Percentiles rank a stretch among this genome's conserved stretches.
These are phyloP conservation scores for Hericium erinaceus DNA, from an alignment of 768 basidiomycete species.

Conservation along the genomic window DNA sequence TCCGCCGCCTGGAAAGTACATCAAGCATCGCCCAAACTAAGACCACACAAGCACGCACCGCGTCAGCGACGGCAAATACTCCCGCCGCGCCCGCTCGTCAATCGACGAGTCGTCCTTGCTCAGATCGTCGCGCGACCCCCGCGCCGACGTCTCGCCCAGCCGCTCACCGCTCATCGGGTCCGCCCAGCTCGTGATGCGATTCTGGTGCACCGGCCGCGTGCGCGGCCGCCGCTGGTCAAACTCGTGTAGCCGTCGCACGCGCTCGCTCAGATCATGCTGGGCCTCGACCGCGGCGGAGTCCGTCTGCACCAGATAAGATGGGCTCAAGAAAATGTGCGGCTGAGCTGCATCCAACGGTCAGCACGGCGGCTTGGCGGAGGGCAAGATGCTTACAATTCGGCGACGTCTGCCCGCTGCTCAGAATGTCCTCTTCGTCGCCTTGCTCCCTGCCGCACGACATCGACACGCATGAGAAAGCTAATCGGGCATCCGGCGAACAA, in stretches of 20 bases:
- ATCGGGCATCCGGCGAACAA: background rate
- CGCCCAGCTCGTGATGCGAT: constrained; percentile 45
- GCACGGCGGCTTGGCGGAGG: too few species aligned
- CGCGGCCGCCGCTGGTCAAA: constrained; percentile 34
- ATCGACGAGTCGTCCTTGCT: background rate
- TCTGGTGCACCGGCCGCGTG: constrained; percentile 24
- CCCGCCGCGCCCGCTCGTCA: background rate
- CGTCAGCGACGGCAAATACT: background rate
- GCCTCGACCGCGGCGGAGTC: too few species aligned
- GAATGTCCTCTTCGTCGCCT: constrained; percentile 53
- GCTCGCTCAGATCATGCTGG: constrained; percentile 8
- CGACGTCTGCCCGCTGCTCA: constrained; percentile 73
- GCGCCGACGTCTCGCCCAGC: constrained; percentile 3
- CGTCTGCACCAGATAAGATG: too few species aligned
- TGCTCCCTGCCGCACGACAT: constrained; percentile 11
- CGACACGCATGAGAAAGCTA: background rate
- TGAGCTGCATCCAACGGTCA: too few species aligned
- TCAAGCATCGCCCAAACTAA: background rate
- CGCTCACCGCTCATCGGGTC: constrained; percentile 36
- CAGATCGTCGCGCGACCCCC: background rate
- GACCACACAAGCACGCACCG: background rate
- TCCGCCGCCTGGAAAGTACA: constrained; percentile 37
- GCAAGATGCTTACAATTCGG: constrained; percentile 42
- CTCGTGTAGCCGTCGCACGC: constrained; percentile 25
- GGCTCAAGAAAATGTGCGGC: too few species aligned